Conservation (phyloP, 352 stramenopile genomes). For the Phytophthora nicotianae region DNA sequence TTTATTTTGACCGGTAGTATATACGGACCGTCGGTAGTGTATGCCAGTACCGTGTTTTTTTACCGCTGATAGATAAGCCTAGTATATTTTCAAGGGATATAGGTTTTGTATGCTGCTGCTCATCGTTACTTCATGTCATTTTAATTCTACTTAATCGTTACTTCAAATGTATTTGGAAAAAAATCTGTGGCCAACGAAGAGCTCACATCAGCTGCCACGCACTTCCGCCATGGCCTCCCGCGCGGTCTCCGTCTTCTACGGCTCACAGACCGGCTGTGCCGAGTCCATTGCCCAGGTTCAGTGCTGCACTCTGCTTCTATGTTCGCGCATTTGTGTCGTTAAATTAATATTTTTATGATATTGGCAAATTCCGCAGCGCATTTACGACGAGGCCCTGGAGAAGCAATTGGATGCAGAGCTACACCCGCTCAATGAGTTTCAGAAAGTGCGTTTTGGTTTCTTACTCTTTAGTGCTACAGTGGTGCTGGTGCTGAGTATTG, state of each 20-base stretch:
- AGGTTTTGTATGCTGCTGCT: no score
- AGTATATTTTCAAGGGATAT: no score
- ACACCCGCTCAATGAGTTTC: slow-evolving; percentile 69
- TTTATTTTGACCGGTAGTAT: no score
- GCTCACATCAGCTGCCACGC: neutral
- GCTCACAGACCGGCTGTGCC: slow-evolving; percentile 88
- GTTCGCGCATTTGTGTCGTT: neutral
- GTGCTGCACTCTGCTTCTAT: neutral
- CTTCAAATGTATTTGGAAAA: slow-evolving; percentile 2
- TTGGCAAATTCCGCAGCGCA: slow-evolving; percentile 42
- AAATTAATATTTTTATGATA: neutral
- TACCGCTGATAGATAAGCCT: no score
- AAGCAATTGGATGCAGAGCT: slow-evolving; percentile 58
- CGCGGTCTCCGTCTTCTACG: slow-evolving; percentile 75
- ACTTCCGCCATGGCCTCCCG: slow-evolving; percentile 13
- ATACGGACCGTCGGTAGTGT: no score
- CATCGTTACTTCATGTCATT: neutral
- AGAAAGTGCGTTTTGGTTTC: slow-evolving; percentile 49
- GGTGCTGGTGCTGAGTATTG: neutral
- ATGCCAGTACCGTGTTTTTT: slow-evolving; percentile 1
- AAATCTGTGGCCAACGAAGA: slow-evolving; percentile 15
- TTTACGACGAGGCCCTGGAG: slow-evolving; percentile 69
- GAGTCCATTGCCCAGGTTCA: slow-evolving; percentile 84
- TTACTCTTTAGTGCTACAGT: neutral
- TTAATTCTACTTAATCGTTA: neutral